Evolutionary conservation across 2,329 filamentous ascomycete species (phyloP).

Genomic region (Daldinia eschscholtzii): DNA sequence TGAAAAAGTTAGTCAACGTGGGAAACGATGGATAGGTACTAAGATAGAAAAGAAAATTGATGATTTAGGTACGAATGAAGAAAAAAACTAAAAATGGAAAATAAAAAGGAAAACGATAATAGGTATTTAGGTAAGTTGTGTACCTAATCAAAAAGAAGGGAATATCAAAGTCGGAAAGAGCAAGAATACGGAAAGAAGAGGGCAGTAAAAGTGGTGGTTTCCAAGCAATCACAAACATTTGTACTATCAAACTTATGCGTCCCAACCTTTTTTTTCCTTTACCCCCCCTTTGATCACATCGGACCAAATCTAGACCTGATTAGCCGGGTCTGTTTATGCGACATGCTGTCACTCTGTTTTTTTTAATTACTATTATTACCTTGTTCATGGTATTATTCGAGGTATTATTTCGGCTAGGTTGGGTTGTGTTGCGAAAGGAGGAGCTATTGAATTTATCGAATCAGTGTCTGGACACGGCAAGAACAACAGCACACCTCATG

Average conservation of each 20-base stretch:
- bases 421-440: constrained; percentile 27
- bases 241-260: constrained; percentile 42
- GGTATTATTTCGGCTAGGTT: constrained; percentile 37
- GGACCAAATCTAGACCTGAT: constrained; percentile 43
- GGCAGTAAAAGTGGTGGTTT: not conserved
- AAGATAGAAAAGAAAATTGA: not conserved
- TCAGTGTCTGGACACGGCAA: constrained; percentile 21
- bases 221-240: constrained; percentile 12
- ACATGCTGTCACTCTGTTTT: constrained; percentile 36
- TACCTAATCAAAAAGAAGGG: not conserved
- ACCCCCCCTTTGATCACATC: not conserved
- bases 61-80: not conserved
- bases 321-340: constrained; percentile 42
- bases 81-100: not conserved
- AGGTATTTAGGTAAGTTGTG: not conserved
- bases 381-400: constrained; percentile 32
- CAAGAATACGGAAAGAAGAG: not conserved
- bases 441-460: constrained; percentile 33
- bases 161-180: not conserved
- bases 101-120: not conserved
- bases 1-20: not conserved
- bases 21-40: not conserved
- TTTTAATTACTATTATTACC: constrained; percentile 39
- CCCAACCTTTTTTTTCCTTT: constrained; percentile 25
- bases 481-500: constrained; percentile 34